Conservation (phyloP, 2,329 filamentous ascomycete species). For the Talaromyces sp. region DNA sequence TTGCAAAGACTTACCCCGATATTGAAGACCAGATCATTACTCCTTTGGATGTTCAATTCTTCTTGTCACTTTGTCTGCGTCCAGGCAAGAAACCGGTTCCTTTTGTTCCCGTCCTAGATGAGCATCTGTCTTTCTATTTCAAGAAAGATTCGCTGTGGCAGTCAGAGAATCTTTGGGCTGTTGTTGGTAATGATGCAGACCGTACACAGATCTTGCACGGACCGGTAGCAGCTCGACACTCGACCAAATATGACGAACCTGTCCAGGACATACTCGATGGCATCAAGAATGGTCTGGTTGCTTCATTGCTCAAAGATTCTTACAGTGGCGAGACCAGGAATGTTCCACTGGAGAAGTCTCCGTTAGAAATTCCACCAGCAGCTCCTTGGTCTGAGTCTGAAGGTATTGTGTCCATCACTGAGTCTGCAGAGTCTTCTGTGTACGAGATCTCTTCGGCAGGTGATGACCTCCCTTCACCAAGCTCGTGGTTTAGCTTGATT, state of each 20-base stretch:
- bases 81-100: slow-evolving; percentile 93
- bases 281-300: slow-evolving; percentile 69
- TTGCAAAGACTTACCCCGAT: background rate
- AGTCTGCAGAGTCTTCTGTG: background rate
- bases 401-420: background rate
- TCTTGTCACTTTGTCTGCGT: slow-evolving; percentile 85
- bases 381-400: background rate
- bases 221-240: slow-evolving; percentile 90
- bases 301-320: background rate
- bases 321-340: background rate
- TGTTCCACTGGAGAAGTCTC: background rate
- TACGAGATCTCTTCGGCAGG: background rate
- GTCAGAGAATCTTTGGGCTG: slow-evolving; percentile 92
- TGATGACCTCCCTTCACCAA: slow-evolving; percentile 30
- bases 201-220: slow-evolving; percentile 95
- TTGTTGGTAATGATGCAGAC: slow-evolving; percentile 92
- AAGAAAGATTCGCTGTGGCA: slow-evolving; percentile 99
- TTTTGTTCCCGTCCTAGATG: slow-evolving; percentile 89
- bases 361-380: slow-evolving; percentile 59
- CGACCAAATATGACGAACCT: slow-evolving; percentile 84
- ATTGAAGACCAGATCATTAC: slow-evolving; percentile 74
- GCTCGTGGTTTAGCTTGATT: slow-evolving; percentile 69
- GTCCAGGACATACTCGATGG: slow-evolving; percentile 91
- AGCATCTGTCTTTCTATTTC: slow-evolving; percentile 98
- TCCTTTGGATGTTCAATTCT: slow-evolving; percentile 96